Evolutionary conservation across 495 filamentous ascomycete species (phyloP), one percentile per base, ranked within the genome.

Genomic region (Tuber melanosporum): DNA sequence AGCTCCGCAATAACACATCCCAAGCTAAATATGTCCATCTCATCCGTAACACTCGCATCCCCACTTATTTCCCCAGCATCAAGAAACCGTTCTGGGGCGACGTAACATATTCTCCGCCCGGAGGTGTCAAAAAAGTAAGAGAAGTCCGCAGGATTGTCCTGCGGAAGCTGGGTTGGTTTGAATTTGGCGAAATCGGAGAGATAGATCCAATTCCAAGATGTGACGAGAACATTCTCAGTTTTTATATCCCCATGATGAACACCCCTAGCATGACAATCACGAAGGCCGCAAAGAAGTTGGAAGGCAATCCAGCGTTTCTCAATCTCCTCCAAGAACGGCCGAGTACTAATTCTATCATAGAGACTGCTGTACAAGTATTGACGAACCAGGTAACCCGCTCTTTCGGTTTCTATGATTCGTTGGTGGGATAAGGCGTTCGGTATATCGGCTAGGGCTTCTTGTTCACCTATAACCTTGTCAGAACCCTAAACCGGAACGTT

Each of bases 201-300:
- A 84, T 98, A 98, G 20, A 99, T 90, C 96, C 96, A 99, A 85
- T 98, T 97, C 96, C 96, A 99, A 42, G 96, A 97, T 1, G 96
- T 99, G 66, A 98, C 94, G 72, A 99, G 87, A 44, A 93, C 89
- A 81, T 98, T 99, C 85, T 98, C 95, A 0, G 95, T 94, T 85
- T 99, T 99, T 85, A 99, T 98, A 83, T 99, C 96, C 49, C 96
- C 96, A 84, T 99, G 96, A 84, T 92, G 98, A 73, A 98, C 87
- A 76, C 94, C 92, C n/a, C 92, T 88, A 66, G 91, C 87, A 85
- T 99, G 96, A 80, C 93, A 97, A 83, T 99, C 96, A 47, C 95
- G 90, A 73, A 98, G 86, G 12, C 92, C 95, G 84, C 93, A 97
- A 15, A 99, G 88, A 15, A 99, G 89, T 85, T 99, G 96, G 81